phyloP scores from a whole-genome alignment of 805 yeast species.

The Scheffersomyces coipomensis region DNA sequence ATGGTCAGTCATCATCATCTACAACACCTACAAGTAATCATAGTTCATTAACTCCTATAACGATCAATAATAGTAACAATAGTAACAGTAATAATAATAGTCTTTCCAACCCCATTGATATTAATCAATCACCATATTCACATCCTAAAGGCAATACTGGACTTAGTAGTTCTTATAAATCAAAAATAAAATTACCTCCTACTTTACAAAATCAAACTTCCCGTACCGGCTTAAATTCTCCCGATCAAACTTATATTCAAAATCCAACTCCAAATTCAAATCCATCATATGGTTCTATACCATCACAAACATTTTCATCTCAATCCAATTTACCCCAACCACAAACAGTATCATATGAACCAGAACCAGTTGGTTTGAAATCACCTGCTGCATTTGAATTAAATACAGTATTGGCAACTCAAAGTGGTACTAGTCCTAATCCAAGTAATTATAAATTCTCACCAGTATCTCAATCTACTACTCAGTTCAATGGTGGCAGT shows the following conservation, averaged over 20 bases:
- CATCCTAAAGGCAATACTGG: slow-evolving; percentile 7
- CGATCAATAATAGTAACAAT: no score
- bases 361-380: not conserved
- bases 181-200: slow-evolving; percentile 32
- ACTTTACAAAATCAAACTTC: slow-evolving; percentile 15
- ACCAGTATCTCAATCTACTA: not conserved
- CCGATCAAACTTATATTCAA: not conserved
- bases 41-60: no score
- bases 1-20: no score
- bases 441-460: not conserved
- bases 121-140: not conserved
- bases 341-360: not conserved
- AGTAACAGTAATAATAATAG: no score
- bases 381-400: slow-evolving; percentile 1
- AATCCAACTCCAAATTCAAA: not conserved
- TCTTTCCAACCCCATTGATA: not conserved
- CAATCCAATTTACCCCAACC: no score
- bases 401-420: not conserved
- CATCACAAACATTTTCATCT: no score
- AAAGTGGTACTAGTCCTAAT: not conserved
- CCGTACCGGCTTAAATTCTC: not conserved
- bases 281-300: no score
- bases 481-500: not conserved
- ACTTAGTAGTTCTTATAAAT: slow-evolving; percentile 26
- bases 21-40: no score